Evolutionary conservation across 768 basidiomycete species (phyloP), one percentile per base, ranked within the genome.

Genomic region (Phaeolepiota aurea): DNA sequence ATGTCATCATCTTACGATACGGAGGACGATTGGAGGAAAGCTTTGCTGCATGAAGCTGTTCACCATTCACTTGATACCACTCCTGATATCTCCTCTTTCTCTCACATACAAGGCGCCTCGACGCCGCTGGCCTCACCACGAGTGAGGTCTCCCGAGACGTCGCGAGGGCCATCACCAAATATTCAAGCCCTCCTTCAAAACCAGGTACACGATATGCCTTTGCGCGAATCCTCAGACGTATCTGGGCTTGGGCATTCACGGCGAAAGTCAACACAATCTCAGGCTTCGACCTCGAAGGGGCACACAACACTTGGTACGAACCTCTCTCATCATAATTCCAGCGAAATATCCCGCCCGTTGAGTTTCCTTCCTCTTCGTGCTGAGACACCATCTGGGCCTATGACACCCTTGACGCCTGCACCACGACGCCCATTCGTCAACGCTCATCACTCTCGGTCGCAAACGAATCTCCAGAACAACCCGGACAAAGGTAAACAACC

Each of bases 1-100:
- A 56, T 71, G 43, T 76, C 77, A 2, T 53, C 72, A 5, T 55
- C 73, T 7, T 59, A 56, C 36, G 75, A 76, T 53, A 60, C 71
- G 14, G 79, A 82, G 30, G 77, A 81, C 37, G 67, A 72, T 18
- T 91, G 88, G 89, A 68, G 87, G 45, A 85, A 76, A 56, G 79
- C 79, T 0, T 58, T 91, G 16, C 65, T 91, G 40, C 77, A 77
- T 15, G 76, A 87, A 57, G 88, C 86, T 23, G 86, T 91, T 14
- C 77, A 80, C 40, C 80, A 80, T 57, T 87, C 86, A 3, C 63
- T 87, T 25, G 77, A 74, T 45, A 74, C 69, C 40, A 68, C 75
- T 0, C 66, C 72, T 0, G 70, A 66, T 32, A 46, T 54, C 5
- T 69, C 69, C 14, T 74, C 72, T 15, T 73, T 71, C 48, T 69